phyloP scores from a whole-genome alignment of 1,139 yeast species.

The Candida sp. region DNA sequence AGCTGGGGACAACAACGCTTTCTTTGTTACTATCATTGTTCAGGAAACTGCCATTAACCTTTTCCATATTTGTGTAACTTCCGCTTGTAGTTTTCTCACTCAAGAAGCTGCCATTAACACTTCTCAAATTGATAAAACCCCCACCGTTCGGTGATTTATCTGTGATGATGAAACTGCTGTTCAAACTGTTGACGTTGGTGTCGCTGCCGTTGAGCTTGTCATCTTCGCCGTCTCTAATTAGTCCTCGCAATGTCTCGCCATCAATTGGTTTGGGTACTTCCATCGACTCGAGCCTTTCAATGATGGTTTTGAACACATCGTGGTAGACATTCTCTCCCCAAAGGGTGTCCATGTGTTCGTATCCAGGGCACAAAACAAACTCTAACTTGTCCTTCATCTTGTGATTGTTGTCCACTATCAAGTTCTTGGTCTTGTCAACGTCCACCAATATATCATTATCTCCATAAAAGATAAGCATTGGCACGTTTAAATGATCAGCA shows the following conservation, averaged over 20 bases:
- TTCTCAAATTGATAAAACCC: neutral
- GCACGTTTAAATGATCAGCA: slow-evolving; percentile 47
- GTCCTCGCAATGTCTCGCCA: neutral
- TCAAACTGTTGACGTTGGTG: neutral
- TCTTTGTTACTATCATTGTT: neutral
- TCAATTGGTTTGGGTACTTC: neutral
- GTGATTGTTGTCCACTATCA: slow-evolving; percentile 29
- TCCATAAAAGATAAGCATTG: slow-evolving; percentile 45
- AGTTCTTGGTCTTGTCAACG: slow-evolving; percentile 31
- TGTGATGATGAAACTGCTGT: neutral
- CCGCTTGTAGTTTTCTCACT: neutral
- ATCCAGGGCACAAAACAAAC: slow-evolving; percentile 26
- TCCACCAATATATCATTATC: slow-evolving; percentile 48
- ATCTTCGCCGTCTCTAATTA: neutral
- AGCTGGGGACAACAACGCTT: neutral
- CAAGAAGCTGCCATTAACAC: neutral
- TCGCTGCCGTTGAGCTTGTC: neutral
- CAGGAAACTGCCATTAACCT: neutral
- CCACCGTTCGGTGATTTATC: neutral
- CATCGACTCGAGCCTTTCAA: slow-evolving; percentile 13
- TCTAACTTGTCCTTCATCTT: slow-evolving; percentile 28
- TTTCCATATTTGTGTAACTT: neutral
- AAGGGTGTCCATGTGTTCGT: slow-evolving; percentile 42
- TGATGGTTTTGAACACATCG: slow-evolving; percentile 25
- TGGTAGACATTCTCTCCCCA: slow-evolving; percentile 36